Evolutionary conservation across 1,139 yeast species (phyloP).

Genomic region (Pichia sp.): DNA sequence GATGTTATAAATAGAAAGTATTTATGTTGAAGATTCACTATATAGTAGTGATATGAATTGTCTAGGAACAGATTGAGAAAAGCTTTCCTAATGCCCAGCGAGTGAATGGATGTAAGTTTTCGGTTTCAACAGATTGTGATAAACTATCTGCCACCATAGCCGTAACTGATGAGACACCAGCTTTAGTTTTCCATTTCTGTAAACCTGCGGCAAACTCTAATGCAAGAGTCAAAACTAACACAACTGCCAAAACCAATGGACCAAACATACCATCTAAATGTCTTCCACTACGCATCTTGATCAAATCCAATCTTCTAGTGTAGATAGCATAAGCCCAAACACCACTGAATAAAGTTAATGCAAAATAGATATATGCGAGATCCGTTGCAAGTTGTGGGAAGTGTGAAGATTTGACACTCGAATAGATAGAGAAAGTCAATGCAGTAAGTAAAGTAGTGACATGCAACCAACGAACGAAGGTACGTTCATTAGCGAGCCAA

Average conservation of each 20-base stretch:
- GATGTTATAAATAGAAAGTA: too few relatives aligned
- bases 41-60: neutral
- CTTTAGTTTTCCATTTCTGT: conserved; percentile 30
- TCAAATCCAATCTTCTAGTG: conserved; percentile 60
- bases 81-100: conserved; percentile 20
- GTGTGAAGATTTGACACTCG: conserved; percentile 62
- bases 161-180: conserved; percentile 12
- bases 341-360: conserved; percentile 72
- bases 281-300: conserved; percentile 73
- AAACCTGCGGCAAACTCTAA: conserved; percentile 71
- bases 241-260: conserved; percentile 71
- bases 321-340: conserved; percentile 86
- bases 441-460: conserved; percentile 86
- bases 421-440: conserved; percentile 76
- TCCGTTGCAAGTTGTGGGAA: conserved; percentile 47
- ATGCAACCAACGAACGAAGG: conserved; percentile 92
- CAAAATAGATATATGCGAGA: conserved; percentile 77
- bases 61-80: conserved; percentile 14
- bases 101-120: conserved; percentile 22
- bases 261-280: conserved; percentile 89
- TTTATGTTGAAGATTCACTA: too few relatives aligned
- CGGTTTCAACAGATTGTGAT: conserved; percentile 13
- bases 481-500: conserved; percentile 97
- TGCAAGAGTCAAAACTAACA: conserved; percentile 57
- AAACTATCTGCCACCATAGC: conserved; percentile 8